phyloP scores from a whole-genome alignment of 306 rosid genomes.

The Alnus glutinosa region DNA sequence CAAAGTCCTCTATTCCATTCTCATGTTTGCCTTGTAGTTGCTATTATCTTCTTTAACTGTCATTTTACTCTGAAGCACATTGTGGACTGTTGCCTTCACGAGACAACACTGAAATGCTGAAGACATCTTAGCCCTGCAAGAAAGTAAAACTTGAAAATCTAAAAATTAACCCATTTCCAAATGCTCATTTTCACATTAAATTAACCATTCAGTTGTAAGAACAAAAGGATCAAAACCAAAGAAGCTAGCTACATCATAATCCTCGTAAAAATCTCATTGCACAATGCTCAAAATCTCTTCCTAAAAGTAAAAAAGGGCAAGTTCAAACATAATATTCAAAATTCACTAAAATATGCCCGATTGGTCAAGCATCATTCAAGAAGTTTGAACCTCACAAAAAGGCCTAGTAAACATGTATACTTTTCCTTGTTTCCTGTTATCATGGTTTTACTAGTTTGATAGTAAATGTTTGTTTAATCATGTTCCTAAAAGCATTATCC shows the following conservation, averaged over 20 bases:
- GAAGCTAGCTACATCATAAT: background rate
- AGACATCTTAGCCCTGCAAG: constrained; percentile 68
- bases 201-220: background rate
- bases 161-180: constrained; percentile 1
- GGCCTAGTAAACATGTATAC: background rate
- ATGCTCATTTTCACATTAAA: background rate
- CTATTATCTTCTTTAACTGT: no score
- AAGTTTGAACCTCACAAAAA: no score
- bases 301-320: background rate
- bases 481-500: background rate
- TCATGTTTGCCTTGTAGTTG: no score
- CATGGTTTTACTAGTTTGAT: background rate
- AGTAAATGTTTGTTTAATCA: background rate
- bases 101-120: constrained; percentile 55
- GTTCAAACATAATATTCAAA: no score
- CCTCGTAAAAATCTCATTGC: background rate
- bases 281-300: background rate
- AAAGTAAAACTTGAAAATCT: constrained; percentile 15
- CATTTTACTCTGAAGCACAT: constrained; percentile 40
- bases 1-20: no score
- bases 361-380: no score
- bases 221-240: background rate
- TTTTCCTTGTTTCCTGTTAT: background rate
- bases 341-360: no score
- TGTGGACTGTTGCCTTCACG: constrained; percentile 44